Evolutionary conservation across 2,329 filamentous ascomycete species (phyloP).

Genomic region (Aschersonia sp.): DNA sequence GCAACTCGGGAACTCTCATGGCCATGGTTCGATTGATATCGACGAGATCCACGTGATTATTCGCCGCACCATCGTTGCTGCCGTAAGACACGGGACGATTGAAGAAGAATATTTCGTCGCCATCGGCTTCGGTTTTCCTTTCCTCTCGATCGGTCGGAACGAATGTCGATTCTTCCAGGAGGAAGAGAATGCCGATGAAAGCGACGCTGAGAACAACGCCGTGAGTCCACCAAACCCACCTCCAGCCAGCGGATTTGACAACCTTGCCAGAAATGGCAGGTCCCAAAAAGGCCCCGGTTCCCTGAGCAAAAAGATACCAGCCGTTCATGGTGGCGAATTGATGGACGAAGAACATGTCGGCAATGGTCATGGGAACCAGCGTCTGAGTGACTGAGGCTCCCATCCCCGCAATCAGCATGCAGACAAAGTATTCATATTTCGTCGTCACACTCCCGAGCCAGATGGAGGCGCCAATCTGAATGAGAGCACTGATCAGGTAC

Average conservation of each 20-base stretch:
- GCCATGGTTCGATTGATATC: constrained; percentile 2
- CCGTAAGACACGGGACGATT: constrained; percentile 45
- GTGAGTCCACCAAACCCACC: constrained; percentile 14
- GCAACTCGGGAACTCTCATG: neutral
- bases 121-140: neutral
- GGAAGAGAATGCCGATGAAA: constrained; percentile 1
- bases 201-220: constrained; percentile 2
- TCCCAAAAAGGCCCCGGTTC: constrained; percentile 11
- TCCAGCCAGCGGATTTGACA: constrained; percentile 11
- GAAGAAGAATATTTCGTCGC: constrained; percentile 25
- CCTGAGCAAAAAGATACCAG: constrained; percentile 13
- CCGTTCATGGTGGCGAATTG: constrained; percentile 14
- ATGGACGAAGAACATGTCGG: constrained; percentile 18
- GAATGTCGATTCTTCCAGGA: constrained; percentile 4
- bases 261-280: constrained; percentile 9
- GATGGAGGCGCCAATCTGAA: constrained; percentile 6
- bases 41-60: neutral
- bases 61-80: neutral
- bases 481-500: constrained; percentile 11
- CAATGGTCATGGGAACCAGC: constrained; percentile 21
- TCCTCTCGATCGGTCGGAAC: neutral
- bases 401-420: constrained; percentile 13
- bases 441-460: constrained; percentile 8
- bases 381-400: constrained; percentile 23
- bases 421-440: constrained; percentile 6